Base-by-base conservation (phyloP, 140 eudicot genomes). In the Oenanthe javanica region DNA sequence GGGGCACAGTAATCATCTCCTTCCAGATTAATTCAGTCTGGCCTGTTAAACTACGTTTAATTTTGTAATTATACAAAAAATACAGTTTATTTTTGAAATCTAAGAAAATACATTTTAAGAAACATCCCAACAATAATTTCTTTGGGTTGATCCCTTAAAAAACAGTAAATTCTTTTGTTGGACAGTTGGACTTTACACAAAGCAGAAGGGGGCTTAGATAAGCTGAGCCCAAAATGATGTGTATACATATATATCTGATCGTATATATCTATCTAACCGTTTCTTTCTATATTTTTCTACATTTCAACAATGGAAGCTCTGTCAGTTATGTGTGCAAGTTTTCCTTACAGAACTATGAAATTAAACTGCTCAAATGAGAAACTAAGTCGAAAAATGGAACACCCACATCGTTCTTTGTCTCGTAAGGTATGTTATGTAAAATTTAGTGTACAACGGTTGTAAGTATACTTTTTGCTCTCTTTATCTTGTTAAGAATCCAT, bases 331-430 rank as follows among this genome's bases (percentile, higher is more conserved):
- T 57, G 31, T 43, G 43, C 23, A 13, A 54, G 18, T 55, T 64
- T 47, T 57, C 51, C 71, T 36, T 9, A 19, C 0, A 69, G 11
- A 43, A 57, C 54, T 48, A 40, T 77, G 72, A 57, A 57, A 77
- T 40, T 23, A 9, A 55, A n/a, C 4, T 61, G 25, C 12, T 71
- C 67, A 8, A 31, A 19, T 4, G 64, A 42, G 49, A 57, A 52
- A 15, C 31, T 6, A 25, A 50, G 38, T 14, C 54, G 16, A 4
- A 55, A 77, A 55, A 21, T 7, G 50, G 9, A 78, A 19, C 57
- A 61, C 52, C 81, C 81, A 7, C 40, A 78, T 40, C 73, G 72
- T 55, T 8, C 55, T 78, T 54, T 78, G 54, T 69, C 81, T 0
- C 9, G 38, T 2, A 78, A 59, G 38, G 81, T 78, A 57, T 19